Evolutionary conservation across 2,329 filamentous ascomycete species (phyloP), one percentile per base, ranked within the genome.

Genomic region (Fusarium compactum): DNA sequence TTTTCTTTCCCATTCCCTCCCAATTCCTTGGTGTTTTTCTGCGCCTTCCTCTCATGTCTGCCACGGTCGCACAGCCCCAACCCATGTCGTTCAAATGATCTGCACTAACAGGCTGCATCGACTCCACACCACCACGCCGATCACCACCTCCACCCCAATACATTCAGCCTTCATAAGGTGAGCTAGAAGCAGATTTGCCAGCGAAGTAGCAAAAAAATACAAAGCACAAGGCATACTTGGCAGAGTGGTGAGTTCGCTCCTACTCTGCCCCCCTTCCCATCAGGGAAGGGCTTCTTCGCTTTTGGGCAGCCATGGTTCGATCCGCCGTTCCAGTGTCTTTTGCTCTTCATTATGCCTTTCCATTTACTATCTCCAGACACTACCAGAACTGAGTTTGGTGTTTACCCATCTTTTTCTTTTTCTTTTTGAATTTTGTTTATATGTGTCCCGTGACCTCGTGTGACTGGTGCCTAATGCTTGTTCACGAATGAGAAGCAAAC

Each of bases 211-310:
- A 24, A 41, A 25, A 41, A 25, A 34, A 0, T 10, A 18, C 8
- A 44, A 34, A 22, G 22, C 4, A 32, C n/a, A 9, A 9, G 4
- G 12, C 7, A 18, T 5, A 30, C 12, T 54, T 69, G 55, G 61
- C 48, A 2, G 45, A 32, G 43, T 29, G 58, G 65, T 44, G 25
- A 25, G 32, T 20, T 57, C 6, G 27, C 11, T 18, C 29, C 6
- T 12, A 27, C 41, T 24, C 50, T 16, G 10, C 34, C 16, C 22
- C 44, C 20, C 24, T 47, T 48, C 50, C 48, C n/a, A 38, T 10
- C 18, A 34, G 41, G 34, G 57, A 34, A 30, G 25, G 45, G n/a
- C 22, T 16, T 41, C 65, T 68, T 68, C 65, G 65, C 53, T 68
- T 67, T 68, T 68, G 64, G 29, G 22, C 8, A 2, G 30, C 15